Percentiles rank a stretch among this genome's conserved stretches.
Conservation (phyloP, 768 basidiomycete genomes). For the Serendipita sp. region DNA sequence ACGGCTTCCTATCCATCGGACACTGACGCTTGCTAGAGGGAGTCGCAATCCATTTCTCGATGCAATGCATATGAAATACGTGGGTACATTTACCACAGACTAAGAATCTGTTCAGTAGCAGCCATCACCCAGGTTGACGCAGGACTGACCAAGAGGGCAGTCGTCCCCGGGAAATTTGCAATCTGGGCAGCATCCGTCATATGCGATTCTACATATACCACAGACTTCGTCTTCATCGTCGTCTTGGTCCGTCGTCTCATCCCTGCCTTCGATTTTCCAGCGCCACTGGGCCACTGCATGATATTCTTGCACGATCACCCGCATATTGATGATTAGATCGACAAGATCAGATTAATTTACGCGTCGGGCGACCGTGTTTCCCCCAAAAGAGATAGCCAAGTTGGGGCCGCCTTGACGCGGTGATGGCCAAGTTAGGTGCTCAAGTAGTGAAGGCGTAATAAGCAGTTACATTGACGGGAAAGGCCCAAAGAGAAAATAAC, state of each 20-base stretch:
- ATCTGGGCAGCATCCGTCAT: slow-evolving; percentile 86
- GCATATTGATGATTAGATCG: slow-evolving; percentile 33
- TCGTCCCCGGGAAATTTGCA: slow-evolving; percentile 97
- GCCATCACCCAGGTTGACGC: background rate
- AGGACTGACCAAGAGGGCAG: slow-evolving; percentile 65
- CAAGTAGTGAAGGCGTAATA: no score
- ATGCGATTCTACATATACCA: slow-evolving; percentile 82
- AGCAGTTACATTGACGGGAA: no score
- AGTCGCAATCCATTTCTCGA: slow-evolving; percentile 91
- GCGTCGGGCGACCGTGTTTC: background rate
- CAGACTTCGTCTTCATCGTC: slow-evolving; percentile 49
- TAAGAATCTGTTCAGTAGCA: slow-evolving; percentile 19
- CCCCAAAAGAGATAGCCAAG: no score
- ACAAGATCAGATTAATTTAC: background rate
- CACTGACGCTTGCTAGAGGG: slow-evolving; percentile 84
- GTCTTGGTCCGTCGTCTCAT: slow-evolving; percentile 19
- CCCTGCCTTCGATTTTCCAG: slow-evolving; percentile 7
- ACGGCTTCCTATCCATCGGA: slow-evolving; percentile 91
- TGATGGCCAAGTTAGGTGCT: no score
- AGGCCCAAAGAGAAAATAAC: no score
- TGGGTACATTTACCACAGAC: slow-evolving; percentile 98
- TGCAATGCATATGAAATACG: slow-evolving; percentile 97
- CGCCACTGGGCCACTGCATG: slow-evolving; percentile 81
- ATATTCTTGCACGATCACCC: slow-evolving; percentile 69
- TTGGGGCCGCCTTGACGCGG: no score